These are phyloP conservation scores for Clarireedia monteithiana DNA, from an alignment of 2,329 filamentous ascomycete species.

Conservation along the genomic window DNA sequence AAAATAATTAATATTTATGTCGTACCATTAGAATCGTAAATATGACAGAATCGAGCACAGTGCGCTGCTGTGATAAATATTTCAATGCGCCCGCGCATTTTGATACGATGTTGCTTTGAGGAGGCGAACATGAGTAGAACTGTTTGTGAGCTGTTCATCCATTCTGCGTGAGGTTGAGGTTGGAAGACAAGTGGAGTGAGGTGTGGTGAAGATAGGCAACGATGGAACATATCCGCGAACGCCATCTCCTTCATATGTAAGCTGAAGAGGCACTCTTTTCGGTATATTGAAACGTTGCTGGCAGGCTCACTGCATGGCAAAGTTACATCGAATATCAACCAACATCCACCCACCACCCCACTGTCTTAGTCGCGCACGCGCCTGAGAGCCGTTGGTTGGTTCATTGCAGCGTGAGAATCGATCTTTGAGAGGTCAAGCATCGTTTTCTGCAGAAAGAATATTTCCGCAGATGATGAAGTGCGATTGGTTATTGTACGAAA, in stretches of 20 bases:
- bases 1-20: slow-evolving; percentile 4
- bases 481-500: slow-evolving; percentile 9
- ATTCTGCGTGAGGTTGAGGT: background rate
- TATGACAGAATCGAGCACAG: background rate
- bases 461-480: background rate
- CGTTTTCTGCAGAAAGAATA: background rate
- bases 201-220: background rate
- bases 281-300: slow-evolving; percentile 7
- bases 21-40: background rate
- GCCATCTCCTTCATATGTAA: slow-evolving; percentile 8
- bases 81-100: background rate
- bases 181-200: background rate
- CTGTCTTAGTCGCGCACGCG: too few relatives aligned
- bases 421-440: background rate
- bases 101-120: background rate
- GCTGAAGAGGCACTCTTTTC: slow-evolving; percentile 4
- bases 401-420: background rate
- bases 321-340: slow-evolving; percentile 4
- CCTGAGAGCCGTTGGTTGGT: too few relatives aligned
- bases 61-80: background rate
- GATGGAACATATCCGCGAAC: background rate
- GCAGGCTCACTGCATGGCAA: slow-evolving; percentile 4
- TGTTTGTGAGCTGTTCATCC: background rate
- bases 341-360: background rate
- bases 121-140: background rate